Base-by-base conservation (phyloP, 139 green algal species). In the Spirogloea muscicola region DNA sequence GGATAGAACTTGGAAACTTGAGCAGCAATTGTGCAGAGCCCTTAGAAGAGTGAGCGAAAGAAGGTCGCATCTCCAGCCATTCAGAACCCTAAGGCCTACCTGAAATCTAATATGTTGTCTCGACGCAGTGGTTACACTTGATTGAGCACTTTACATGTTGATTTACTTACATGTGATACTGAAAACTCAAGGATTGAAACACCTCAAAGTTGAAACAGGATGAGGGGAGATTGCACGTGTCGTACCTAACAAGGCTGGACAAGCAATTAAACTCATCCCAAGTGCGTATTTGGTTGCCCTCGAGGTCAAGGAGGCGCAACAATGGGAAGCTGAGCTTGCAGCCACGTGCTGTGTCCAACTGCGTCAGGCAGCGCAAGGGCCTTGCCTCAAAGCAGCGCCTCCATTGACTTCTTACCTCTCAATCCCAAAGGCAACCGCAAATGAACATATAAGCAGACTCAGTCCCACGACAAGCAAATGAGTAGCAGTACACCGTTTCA, bases 241-340 rank as follows among this genome's bases (percentile, higher is more conserved):
- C 52, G 38, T 62, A 62, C 52, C 52, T 21, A 7, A 33, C 31
- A 38, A 70, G 46, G 7, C 46, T 9, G 39, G 60, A 55, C 7
- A 70, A 6, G 44, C 46, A 21, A 6, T 25, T 58, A 57, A 70
- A 37, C 46, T 70, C 60, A 37, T 67, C 7, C 60, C 60, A 70
- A 7, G 39, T 7, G 7, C 7, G 31, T 6, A 74, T 70, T 5
- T 52, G 34, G 46, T 77, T 77, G 38, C 39, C 58, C 5, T 77
- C 55, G 31, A 77, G 68, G 37, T 68, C n/a, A 29, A 74, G 33
- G 27, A 77, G 64, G 10, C 7, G n/a, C 10, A 51, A n/a, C 10
- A 21, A 31, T 5, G 58, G 29, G 77, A 57, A 64, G 57, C n/a
- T n/a, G n/a, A n/a, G n/a, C n/a, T n/a, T n/a, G n/a, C n/a, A n/a